Percentiles rank a stretch among this genome's conserved stretches.
Conservation (phyloP, 805 yeast genomes). For the Pichia rugopelliculosa region DNA sequence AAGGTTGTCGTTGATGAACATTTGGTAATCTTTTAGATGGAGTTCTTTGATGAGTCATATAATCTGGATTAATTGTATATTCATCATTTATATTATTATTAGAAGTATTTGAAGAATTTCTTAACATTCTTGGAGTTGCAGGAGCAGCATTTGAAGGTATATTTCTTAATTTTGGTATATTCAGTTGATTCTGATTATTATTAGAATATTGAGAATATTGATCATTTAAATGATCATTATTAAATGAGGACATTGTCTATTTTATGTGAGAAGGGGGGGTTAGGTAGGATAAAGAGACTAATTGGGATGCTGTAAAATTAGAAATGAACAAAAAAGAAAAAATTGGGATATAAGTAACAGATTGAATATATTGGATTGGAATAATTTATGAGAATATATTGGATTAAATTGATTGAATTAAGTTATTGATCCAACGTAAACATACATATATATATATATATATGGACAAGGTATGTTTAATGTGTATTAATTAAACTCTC, state of each 20-base stretch:
- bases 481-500: no score
- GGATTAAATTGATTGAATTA: no score
- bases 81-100: conserved; percentile 19
- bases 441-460: no score
- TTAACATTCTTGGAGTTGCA: conserved; percentile 65
- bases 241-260: not conserved
- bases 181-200: conserved; percentile 1
- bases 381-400: no score
- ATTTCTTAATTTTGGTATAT: conserved; percentile 8
- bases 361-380: no score
- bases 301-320: no score
- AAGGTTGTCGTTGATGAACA: conserved; percentile 12
- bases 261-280: no score
- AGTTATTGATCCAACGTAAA: no score
- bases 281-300: no score
- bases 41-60: conserved; percentile 12
- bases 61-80: conserved; percentile 18
- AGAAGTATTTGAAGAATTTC: conserved; percentile 35
- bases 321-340: no score
- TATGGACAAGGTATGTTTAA: no score
- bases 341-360: no score
- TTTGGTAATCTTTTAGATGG: conserved; percentile 17
- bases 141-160: conserved; percentile 36
- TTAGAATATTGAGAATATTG: not conserved
- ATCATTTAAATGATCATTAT: not conserved